A percentile compares a stretch with the other conserved stretches of the same genome.
These are phyloP conservation scores for Aotearoamyces nothofagi DNA, from an alignment of 2,329 filamentous ascomycete species.

Conservation along the genomic window DNA sequence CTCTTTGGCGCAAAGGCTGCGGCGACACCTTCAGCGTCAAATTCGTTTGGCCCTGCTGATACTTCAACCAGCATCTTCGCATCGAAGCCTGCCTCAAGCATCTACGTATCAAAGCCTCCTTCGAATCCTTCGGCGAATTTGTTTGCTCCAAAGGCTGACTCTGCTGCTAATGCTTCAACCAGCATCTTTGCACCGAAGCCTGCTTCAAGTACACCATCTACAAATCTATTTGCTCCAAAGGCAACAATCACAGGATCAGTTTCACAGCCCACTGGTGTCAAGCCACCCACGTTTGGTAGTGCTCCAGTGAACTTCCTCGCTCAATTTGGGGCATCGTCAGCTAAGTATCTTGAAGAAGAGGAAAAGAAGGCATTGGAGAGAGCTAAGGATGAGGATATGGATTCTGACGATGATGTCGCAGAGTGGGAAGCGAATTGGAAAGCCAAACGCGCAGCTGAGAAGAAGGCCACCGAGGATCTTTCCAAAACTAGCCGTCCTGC, in stretches of 20 bases:
- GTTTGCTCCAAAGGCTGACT: slow-evolving; percentile 1
- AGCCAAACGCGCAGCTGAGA: slow-evolving; percentile 6
- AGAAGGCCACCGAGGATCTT: slow-evolving; percentile 8
- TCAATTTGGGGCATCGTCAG: slow-evolving; percentile 11
- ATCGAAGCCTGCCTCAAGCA: slow-evolving; percentile 4
- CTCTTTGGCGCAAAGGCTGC: not conserved
- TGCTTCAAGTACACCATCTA: slow-evolving; percentile 1
- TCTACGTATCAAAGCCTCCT: slow-evolving; percentile 6
- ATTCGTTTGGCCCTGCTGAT: not conserved
- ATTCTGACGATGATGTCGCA: slow-evolving; percentile 15
- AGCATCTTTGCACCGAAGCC: not conserved
- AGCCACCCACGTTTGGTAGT: slow-evolving; percentile 12
- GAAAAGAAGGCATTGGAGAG: slow-evolving; percentile 14
- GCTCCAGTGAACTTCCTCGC: slow-evolving; percentile 10
- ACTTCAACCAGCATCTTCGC: slow-evolving; percentile 3
- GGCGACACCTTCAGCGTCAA: not conserved
- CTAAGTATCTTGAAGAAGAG: slow-evolving; percentile 8
- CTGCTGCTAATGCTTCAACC: not conserved
- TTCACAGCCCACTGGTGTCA: slow-evolving; percentile 4
- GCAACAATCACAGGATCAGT: not conserved
- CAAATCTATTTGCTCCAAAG: slow-evolving; percentile 4
- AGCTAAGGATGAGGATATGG: slow-evolving; percentile 15
- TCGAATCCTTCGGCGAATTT: slow-evolving; percentile 1
- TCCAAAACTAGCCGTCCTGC: slow-evolving; percentile 7
- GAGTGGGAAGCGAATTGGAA: slow-evolving; percentile 11